phyloP scores from a whole-genome alignment of 148 eudicot species.

The Vaccinium corymbosum region DNA sequence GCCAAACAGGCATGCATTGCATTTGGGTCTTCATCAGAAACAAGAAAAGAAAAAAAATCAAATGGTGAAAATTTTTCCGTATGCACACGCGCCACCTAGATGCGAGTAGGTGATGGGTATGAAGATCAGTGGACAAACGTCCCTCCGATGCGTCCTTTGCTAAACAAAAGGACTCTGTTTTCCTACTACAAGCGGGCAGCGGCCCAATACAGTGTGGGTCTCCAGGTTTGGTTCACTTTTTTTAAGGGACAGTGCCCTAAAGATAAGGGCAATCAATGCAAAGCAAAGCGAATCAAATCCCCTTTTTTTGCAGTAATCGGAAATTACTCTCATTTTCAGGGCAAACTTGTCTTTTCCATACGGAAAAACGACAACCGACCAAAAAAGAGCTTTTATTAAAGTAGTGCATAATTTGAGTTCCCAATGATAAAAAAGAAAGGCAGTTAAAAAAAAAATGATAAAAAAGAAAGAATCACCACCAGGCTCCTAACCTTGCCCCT shows the following conservation, averaged over 20 bases:
- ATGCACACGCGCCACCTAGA: background rate
- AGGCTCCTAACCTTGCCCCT: no score
- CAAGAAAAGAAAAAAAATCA: no score
- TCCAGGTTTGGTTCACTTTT: background rate
- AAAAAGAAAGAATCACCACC: background rate
- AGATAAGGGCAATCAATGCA: background rate
- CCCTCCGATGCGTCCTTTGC: background rate
- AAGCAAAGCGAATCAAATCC: no score
- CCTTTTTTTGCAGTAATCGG: background rate
- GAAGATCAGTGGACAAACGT: background rate
- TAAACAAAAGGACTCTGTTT: background rate
- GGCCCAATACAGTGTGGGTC: background rate
- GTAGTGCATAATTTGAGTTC: background rate
- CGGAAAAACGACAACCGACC: conserved; percentile 12
- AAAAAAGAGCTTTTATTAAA: background rate
- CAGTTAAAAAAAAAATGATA: no score
- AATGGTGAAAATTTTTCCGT: background rate
- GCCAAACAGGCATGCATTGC: no score
- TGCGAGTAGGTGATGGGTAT: background rate
- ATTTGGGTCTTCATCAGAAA: no score
- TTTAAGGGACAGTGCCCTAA: background rate
- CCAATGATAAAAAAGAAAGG: background rate
- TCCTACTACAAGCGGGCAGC: background rate
- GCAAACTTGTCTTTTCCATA: background rate
- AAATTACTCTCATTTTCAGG: background rate